phyloP scores from a whole-genome alignment of 352 stramenopile genomes.

The Globisporangium alternatum region DNA sequence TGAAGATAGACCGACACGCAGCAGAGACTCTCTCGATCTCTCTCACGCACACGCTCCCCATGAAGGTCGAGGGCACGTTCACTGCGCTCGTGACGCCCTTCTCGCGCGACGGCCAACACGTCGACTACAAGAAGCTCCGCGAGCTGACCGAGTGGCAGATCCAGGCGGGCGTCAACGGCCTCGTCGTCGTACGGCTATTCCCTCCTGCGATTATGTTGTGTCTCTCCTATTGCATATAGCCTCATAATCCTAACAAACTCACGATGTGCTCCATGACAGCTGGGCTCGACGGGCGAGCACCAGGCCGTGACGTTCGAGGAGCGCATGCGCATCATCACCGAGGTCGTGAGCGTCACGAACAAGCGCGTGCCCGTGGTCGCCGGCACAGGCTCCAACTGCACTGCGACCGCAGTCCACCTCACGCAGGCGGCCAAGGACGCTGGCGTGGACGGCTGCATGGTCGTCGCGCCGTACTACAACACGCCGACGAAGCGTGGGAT shows the following conservation, averaged over 20 bases:
- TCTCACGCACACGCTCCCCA: not conserved
- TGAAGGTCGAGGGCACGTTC: slow-evolving; percentile 72
- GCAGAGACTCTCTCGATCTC: too few relatives aligned
- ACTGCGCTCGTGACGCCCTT: slow-evolving; percentile 97
- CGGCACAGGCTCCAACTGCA: slow-evolving; percentile 95
- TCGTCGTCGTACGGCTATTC: slow-evolving; percentile 82
- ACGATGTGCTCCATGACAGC: slow-evolving; percentile 27
- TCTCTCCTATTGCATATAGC: too few relatives aligned
- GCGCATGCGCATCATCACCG: slow-evolving; percentile 91
- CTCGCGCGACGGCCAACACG: slow-evolving; percentile 79
- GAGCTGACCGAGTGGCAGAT: slow-evolving; percentile 92
- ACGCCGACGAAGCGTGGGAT: slow-evolving; percentile 96
- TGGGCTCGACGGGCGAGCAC: slow-evolving; percentile 97
- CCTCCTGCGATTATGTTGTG: too few relatives aligned
- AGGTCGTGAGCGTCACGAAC: slow-evolving; percentile 76
- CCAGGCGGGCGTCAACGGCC: slow-evolving; percentile 92
- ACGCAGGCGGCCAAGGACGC: slow-evolving; percentile 90
- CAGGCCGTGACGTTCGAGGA: slow-evolving; percentile 93
- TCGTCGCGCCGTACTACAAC: slow-evolving; percentile 99
- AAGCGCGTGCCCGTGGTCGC: slow-evolving; percentile 92
- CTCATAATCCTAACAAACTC: too few relatives aligned
- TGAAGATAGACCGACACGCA: too few relatives aligned
- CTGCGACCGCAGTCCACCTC: slow-evolving; percentile 71
- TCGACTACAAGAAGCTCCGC: slow-evolving; percentile 93
- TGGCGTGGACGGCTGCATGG: slow-evolving; percentile 93